Evolutionary conservation across 768 basidiomycete species (phyloP).

Genomic region (Trametes punicea): DNA sequence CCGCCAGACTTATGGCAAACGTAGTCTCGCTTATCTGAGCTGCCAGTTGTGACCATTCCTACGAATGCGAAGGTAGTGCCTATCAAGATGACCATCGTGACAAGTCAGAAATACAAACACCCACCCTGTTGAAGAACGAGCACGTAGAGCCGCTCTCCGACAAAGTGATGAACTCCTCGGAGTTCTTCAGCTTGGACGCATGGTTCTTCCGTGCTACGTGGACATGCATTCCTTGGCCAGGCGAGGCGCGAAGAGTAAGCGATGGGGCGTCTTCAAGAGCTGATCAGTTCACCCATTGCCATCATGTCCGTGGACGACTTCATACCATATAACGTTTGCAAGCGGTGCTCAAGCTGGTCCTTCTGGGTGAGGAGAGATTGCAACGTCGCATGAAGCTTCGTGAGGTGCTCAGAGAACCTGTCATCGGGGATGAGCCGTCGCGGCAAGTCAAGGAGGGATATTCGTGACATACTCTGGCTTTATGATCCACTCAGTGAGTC

Average conservation of each 20-base stretch:
- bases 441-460: neutral
- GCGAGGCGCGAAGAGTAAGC: slow-evolving; percentile 65
- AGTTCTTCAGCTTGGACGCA: slow-evolving; percentile 42
- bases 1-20: slow-evolving; percentile 48
- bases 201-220: slow-evolving; percentile 71
- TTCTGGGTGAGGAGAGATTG: slow-evolving; percentile 42
- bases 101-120: neutral
- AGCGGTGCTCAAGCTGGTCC: slow-evolving; percentile 48
- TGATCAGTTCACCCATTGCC: neutral
- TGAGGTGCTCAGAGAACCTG: slow-evolving; percentile 61
- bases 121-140: slow-evolving; percentile 55
- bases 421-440: neutral
- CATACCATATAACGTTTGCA: slow-evolving; percentile 57
- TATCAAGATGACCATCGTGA: neutral
- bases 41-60: slow-evolving; percentile 81
- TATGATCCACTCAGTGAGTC: slow-evolving; percentile 50
- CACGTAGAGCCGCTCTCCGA: slow-evolving; percentile 64
- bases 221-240: slow-evolving; percentile 70
- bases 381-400: slow-evolving; percentile 46
- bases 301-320: neutral
- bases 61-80: neutral
- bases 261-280: slow-evolving; percentile 58
- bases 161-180: slow-evolving; percentile 53
- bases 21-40: slow-evolving; percentile 58
- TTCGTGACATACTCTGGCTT: slow-evolving; percentile 55